These are phyloP conservation scores for Cyclanthera cordifolia DNA, from an alignment of 306 rosid genomes.

Conservation along the genomic window DNA sequence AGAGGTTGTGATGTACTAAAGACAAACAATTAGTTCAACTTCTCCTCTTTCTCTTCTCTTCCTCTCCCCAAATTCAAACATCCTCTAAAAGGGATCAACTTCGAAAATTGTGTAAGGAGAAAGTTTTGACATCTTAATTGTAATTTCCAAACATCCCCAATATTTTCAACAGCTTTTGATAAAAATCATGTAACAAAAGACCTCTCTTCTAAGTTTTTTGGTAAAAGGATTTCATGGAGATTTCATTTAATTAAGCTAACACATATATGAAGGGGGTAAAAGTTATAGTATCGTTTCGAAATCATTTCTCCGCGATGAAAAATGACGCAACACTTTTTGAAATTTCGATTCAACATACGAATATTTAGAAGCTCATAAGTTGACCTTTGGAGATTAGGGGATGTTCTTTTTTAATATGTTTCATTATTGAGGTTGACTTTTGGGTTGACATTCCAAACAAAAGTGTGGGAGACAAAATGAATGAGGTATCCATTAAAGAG, in stretches of 20 bases:
- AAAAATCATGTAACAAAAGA: too few species aligned
- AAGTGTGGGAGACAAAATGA: conserved; percentile 6
- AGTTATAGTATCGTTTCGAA: neutral
- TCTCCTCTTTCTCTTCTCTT: too few species aligned
- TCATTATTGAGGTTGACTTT: conserved; percentile 1
- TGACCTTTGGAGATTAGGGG: neutral
- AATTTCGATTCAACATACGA: neutral
- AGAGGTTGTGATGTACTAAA: too few species aligned
- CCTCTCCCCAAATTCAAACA: too few species aligned
- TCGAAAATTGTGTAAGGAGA: too few species aligned
- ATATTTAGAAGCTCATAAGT: neutral
- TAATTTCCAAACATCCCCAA: too few species aligned
- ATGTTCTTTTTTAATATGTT: neutral
- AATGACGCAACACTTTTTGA: neutral
- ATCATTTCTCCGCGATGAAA: neutral
- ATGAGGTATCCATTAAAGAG: conserved; percentile 2
- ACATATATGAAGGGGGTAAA: too few species aligned
- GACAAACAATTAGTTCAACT: too few species aligned
- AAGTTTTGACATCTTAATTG: too few species aligned
- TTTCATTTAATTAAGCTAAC: too few species aligned
- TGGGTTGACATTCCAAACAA: neutral
- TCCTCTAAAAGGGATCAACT: too few species aligned
- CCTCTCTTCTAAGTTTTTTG: neutral
- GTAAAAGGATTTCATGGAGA: neutral
- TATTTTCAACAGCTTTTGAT: too few species aligned